Percentiles rank a stretch among this genome's conserved stretches.
Conservation (phyloP, 73 alveolate species). For the Tetrahymena malaccensis region DNA sequence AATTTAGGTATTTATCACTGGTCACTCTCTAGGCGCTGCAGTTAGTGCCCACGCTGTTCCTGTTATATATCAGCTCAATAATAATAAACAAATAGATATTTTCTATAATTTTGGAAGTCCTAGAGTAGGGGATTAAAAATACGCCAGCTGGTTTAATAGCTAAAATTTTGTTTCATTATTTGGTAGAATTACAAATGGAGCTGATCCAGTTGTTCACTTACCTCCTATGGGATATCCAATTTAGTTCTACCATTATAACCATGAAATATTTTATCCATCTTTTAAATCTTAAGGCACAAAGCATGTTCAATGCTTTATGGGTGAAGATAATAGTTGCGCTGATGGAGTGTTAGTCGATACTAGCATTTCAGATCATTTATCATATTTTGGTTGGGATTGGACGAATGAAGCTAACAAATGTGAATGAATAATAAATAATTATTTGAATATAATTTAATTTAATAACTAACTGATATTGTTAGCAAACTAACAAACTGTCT, state of each 20-base stretch:
- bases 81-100: not conserved
- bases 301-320: not conserved
- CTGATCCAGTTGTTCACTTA: conserved; percentile 32
- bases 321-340: not conserved
- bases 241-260: not conserved
- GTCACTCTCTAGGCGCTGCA: conserved; percentile 36
- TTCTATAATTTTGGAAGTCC: conserved; percentile 36
- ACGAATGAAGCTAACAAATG: not conserved
- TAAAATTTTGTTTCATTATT: not conserved
- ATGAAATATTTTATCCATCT: not conserved
- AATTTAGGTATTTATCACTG: conserved; percentile 14
- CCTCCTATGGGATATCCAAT: not conserved
- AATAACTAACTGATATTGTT: no score
- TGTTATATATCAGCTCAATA: not conserved
- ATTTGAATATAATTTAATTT: no score
- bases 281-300: not conserved
- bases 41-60: conserved; percentile 16
- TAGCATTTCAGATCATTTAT: not conserved
- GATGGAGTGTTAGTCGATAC: not conserved
- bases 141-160: not conserved
- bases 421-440: not conserved
- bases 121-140: conserved; percentile 34
- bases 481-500: no score
- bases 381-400: not conserved
- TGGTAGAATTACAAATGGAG: conserved; percentile 27